Evolutionary conservation across 495 filamentous ascomycete genomes (phyloP), one percentile per base, ranked within the genome.

Genomic region (Collariella sp.): DNA sequence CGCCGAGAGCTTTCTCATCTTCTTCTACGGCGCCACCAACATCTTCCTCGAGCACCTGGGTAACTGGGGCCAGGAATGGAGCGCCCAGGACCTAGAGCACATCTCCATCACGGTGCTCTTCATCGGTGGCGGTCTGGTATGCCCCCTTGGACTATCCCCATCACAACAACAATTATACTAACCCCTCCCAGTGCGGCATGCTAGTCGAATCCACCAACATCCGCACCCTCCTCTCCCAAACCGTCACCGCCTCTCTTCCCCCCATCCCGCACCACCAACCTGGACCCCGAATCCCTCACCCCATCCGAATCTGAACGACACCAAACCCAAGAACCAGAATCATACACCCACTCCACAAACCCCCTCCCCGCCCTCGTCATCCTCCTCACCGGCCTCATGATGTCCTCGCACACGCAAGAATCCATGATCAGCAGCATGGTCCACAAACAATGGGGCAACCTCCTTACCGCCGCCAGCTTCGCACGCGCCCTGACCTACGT

Each of bases 71-170:
- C 67, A 73, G 7, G 75, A 70, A 36, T 98, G 89, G 84, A 81
- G 76, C 52, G 65, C 89, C 15, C 78, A 83, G 33, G 93, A 97
- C 67, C 71, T 98, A 5, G 90, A 98, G 72, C 93, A 98, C 65
- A 74, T 94, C 44, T 93, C 89, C 6, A 96, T 98, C 61, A 87
- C 91, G 1, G 74, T 96, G 38, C 81, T 98, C 73, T 97, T 98
- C 73, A 86, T 96, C 54, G 93, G 93, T 47, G 91, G 90, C 58
- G 93, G 93, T n/a, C 66, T 94, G 66, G 85, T 89, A 74, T 75
- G 84, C 13, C 13, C 20, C 7, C 0, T 24, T 10, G 0, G 36
- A 3, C 18, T 15, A 2, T 5, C n/a, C 29, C 42, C 10, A 18
- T 20, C 13, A 7, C 11, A 5, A 10, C 15, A 5, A 31, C 9